These are phyloP conservation scores for Ophiostoma ulmi DNA, from an alignment of 2,329 filamentous ascomycete species.

Conservation along the genomic window DNA sequence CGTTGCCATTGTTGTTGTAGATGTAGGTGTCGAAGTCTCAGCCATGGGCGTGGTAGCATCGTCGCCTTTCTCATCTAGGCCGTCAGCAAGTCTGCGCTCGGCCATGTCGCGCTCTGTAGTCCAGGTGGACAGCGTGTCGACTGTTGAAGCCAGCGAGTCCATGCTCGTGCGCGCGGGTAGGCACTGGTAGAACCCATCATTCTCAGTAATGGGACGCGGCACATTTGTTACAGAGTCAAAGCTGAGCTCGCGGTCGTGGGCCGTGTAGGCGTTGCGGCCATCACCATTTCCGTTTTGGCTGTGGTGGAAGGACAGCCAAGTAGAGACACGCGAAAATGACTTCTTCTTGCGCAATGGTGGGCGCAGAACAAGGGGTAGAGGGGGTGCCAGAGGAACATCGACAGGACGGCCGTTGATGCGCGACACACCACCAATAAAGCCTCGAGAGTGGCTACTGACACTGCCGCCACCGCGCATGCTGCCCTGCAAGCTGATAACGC, in stretches of 20 bases:
- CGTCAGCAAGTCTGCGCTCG: slow-evolving; percentile 32
- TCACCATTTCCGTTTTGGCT: not conserved
- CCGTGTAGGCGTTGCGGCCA: not conserved
- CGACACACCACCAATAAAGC: slow-evolving; percentile 16
- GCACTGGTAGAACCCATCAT: slow-evolving; percentile 57
- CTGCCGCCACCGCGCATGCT: slow-evolving; percentile 8
- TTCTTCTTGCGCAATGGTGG: slow-evolving; percentile 62
- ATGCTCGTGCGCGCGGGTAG: slow-evolving; percentile 42
- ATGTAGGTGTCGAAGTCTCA: slow-evolving; percentile 39
- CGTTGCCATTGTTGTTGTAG: slow-evolving; percentile 31
- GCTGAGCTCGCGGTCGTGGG: slow-evolving; percentile 37
- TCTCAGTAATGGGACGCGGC: slow-evolving; percentile 47
- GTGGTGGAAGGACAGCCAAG: slow-evolving; percentile 46
- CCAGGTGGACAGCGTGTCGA: slow-evolving; percentile 43
- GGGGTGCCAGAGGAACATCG: slow-evolving; percentile 46
- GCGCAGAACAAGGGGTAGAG: slow-evolving; percentile 54
- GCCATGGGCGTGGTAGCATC: slow-evolving; percentile 35
- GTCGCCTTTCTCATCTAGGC: slow-evolving; percentile 34
- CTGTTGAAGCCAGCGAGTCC: slow-evolving; percentile 42
- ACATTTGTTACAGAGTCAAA: slow-evolving; percentile 51
- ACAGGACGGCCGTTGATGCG: slow-evolving; percentile 31
- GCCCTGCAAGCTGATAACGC: slow-evolving; percentile 1
- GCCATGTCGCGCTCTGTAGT: slow-evolving; percentile 40
- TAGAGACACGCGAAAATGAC: slow-evolving; percentile 58
- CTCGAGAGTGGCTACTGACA: slow-evolving; percentile 12